A percentile compares a stretch with the other conserved stretches of the same genome.
phyloP scores from a whole-genome alignment of 2,329 filamentous ascomycete species.

The Pseudocercospora fuligena region DNA sequence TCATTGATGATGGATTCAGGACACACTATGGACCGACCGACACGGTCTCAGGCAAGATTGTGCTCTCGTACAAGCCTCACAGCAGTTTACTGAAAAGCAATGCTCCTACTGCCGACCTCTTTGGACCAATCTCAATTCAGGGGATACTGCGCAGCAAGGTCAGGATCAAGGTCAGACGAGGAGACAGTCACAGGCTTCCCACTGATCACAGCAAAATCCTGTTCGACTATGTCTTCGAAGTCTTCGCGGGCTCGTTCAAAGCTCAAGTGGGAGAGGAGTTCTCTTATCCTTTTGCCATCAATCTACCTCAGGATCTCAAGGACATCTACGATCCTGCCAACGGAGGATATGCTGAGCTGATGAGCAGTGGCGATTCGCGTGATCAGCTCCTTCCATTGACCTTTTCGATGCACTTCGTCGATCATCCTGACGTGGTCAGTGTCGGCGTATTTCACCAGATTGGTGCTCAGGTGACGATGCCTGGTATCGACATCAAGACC shows the following conservation, averaged over 20 bases:
- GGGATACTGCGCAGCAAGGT: slow-evolving; percentile 20
- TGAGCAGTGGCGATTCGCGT: neutral
- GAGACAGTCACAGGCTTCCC: slow-evolving; percentile 21
- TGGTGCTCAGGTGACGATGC: slow-evolving; percentile 21
- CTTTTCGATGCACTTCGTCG: slow-evolving; percentile 21
- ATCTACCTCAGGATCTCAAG: slow-evolving; percentile 17
- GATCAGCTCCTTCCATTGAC: slow-evolving; percentile 20
- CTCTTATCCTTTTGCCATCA: slow-evolving; percentile 20
- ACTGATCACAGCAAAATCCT: slow-evolving; percentile 22
- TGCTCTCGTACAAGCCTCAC: slow-evolving; percentile 20
- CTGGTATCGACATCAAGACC: slow-evolving; percentile 28
- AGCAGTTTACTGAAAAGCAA: slow-evolving; percentile 23
- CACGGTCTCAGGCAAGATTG: slow-evolving; percentile 21
- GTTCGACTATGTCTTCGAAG: slow-evolving; percentile 16
- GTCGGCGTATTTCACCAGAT: slow-evolving; percentile 22
- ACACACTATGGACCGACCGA: slow-evolving; percentile 26
- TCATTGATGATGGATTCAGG: slow-evolving; percentile 14
- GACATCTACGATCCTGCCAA: slow-evolving; percentile 2
- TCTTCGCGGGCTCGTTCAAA: slow-evolving; percentile 27
- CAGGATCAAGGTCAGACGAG: slow-evolving; percentile 22
- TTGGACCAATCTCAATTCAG: slow-evolving; percentile 24
- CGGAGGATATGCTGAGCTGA: neutral
- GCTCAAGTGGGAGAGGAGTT: slow-evolving; percentile 21
- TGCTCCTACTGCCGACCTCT: slow-evolving; percentile 25
- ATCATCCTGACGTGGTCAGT: slow-evolving; percentile 28